Conservation (phyloP, 208 protist species). For the Lotmaria passim region DNA sequence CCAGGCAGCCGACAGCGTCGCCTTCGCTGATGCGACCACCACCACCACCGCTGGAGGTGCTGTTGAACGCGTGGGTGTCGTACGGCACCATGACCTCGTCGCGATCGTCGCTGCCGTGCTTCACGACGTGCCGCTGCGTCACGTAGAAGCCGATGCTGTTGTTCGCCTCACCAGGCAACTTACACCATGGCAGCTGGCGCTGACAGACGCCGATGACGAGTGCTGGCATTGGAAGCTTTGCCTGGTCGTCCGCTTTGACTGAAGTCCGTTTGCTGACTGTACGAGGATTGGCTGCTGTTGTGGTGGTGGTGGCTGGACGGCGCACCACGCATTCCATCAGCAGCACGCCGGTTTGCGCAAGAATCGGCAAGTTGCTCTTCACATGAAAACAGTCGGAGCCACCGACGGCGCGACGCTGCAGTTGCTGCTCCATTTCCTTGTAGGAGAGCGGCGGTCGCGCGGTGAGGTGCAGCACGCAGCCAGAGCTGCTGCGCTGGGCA, state of each 20-base stretch:
- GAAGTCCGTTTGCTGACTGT: background rate
- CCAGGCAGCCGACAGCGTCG: constrained; percentile 71
- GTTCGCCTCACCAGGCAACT: constrained; percentile 65
- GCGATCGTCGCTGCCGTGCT: constrained; percentile 48
- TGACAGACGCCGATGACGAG: constrained; percentile 71
- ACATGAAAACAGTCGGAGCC: constrained; percentile 57
- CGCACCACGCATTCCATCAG: constrained; percentile 70
- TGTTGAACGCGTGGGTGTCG: constrained; percentile 15
- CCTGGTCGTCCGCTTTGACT: background rate
- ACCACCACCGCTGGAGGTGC: constrained; percentile 9
- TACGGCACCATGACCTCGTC: constrained; percentile 47
- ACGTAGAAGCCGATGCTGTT: constrained; percentile 79
- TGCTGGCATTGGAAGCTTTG: constrained; percentile 20
- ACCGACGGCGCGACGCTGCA: constrained; percentile 28
- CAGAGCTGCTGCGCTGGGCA: background rate
- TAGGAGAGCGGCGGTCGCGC: constrained; percentile 22
- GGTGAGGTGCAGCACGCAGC: constrained; percentile 33
- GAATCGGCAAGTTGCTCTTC: constrained; percentile 54
- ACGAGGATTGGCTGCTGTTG: background rate
- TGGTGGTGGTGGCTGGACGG: background rate
- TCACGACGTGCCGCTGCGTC: constrained; percentile 65
- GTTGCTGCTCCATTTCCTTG: constrained; percentile 31
- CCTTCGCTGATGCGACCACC: constrained; percentile 43
- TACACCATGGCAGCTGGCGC: constrained; percentile 43
- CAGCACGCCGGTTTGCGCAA: constrained; percentile 51